A percentile compares a stretch with the other conserved stretches of the same genome.
phyloP scores from a whole-genome alignment of 1,139 yeast genomes.

The Spathaspora sp. region DNA sequence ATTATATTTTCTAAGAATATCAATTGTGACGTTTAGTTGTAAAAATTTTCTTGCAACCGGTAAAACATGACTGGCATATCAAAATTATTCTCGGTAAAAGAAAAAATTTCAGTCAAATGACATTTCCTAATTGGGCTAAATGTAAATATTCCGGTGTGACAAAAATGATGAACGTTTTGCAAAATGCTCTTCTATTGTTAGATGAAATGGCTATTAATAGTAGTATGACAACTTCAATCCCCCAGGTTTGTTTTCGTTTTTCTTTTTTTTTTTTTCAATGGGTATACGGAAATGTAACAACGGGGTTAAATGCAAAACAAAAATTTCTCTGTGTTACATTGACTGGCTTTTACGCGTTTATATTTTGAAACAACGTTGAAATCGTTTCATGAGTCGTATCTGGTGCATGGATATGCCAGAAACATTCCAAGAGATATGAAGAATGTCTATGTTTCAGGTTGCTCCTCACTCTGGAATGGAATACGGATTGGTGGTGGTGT shows the following conservation, averaged over 20 bases:
- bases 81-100: neutral
- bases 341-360: neutral
- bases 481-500: neutral
- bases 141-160: neutral
- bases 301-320: neutral
- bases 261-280: neutral
- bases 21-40: neutral
- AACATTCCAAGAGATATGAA: neutral
- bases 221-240: neutral
- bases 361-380: neutral
- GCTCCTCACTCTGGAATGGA: no score
- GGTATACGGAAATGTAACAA: neutral
- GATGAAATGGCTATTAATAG: neutral
- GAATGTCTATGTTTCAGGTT: no score
- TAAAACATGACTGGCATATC: neutral
- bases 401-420: neutral
- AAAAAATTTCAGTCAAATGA: neutral
- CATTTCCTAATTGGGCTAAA: conserved; percentile 1
- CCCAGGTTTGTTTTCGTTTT: neutral
- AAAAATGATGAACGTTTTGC: neutral
- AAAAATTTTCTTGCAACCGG: neutral
- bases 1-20: neutral
- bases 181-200: neutral
- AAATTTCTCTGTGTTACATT: neutral
- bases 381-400: neutral